Percentiles rank a stretch among this genome's conserved stretches.
Evolutionary conservation across 352 stramenopile species (phyloP).

Genomic region (Phytophthora niederhauseri): DNA sequence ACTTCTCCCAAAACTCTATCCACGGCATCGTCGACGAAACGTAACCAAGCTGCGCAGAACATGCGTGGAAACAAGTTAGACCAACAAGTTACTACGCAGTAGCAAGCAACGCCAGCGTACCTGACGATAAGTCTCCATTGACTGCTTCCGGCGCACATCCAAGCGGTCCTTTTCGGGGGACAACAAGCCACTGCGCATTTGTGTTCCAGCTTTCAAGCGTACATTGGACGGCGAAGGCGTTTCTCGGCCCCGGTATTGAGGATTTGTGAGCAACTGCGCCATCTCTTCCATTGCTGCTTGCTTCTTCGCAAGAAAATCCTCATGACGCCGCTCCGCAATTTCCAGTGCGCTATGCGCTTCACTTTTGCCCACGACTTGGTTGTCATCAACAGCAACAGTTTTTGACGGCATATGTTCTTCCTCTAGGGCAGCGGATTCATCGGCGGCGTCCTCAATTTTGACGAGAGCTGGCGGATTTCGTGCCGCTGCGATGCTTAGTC

Average conservation of each 20-base stretch:
- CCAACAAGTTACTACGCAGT: not conserved
- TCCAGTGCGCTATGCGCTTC: slow-evolving; percentile 23
- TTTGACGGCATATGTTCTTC: slow-evolving; percentile 18
- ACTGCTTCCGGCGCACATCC: slow-evolving; percentile 61
- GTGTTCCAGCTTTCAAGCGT: slow-evolving; percentile 6
- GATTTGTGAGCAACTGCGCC: slow-evolving; percentile 28
- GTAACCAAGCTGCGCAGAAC: slow-evolving; percentile 56
- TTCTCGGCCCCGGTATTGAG: slow-evolving; percentile 21
- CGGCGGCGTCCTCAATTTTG: slow-evolving; percentile 20
- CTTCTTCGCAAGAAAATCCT: slow-evolving; percentile 34
- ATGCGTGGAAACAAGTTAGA: not conserved
- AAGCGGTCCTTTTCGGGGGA: slow-evolving; percentile 51
- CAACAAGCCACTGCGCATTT: slow-evolving; percentile 49
- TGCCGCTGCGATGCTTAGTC: slow-evolving; percentile 14
- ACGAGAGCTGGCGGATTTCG: slow-evolving; percentile 21
- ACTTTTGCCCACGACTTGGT: slow-evolving; percentile 6
- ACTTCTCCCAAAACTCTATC: slow-evolving; percentile 64
- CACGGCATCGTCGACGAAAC: slow-evolving; percentile 52
- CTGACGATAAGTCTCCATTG: slow-evolving; percentile 63
- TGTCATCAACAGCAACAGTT: slow-evolving; percentile 6
- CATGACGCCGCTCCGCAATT: slow-evolving; percentile 13
- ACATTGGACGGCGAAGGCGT: slow-evolving; percentile 9
- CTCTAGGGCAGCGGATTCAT: slow-evolving; percentile 8
- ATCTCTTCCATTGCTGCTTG: slow-evolving; percentile 35
- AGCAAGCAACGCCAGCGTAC: slow-evolving; percentile 16